These are phyloP conservation scores for Cystobasidium onofrii DNA, from an alignment of 768 basidiomycete genomes.

Conservation along the genomic window DNA sequence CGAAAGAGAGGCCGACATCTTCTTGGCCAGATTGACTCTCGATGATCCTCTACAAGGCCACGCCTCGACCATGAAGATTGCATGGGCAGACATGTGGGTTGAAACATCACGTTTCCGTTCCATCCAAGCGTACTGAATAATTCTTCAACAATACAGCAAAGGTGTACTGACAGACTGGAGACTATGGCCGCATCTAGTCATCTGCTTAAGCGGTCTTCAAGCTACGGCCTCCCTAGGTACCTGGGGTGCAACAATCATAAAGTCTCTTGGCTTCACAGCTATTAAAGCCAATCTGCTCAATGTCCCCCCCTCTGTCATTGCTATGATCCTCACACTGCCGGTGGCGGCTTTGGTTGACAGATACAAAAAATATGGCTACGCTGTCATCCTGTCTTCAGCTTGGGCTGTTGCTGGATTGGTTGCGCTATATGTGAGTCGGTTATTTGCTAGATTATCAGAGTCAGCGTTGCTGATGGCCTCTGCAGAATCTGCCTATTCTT, in stretches of 20 bases:
- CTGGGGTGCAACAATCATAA: conserved; percentile 22
- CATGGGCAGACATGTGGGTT: neutral
- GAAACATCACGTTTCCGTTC: no score
- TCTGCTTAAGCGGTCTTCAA: conserved; percentile 11
- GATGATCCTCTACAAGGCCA: conserved; percentile 19
- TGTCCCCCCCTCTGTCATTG: neutral
- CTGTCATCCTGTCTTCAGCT: conserved; percentile 5
- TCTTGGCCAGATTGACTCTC: neutral
- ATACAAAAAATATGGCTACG: conserved; percentile 2
- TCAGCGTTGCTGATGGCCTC: neutral
- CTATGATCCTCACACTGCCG: neutral
- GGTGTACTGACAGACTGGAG: conserved; percentile 13
- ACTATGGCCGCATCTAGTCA: conserved; percentile 16
- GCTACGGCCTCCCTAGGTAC: neutral
- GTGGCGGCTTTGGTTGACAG: conserved; percentile 4
- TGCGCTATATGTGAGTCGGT: conserved; percentile 22
- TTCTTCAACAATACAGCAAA: no score
- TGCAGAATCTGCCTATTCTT: neutral
- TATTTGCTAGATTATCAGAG: neutral
- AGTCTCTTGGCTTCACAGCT: conserved; percentile 16
- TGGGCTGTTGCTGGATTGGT: conserved; percentile 25
- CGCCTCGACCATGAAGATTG: conserved; percentile 20
- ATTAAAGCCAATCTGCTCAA: conserved; percentile 24
- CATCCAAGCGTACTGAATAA: no score
- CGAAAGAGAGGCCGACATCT: conserved; percentile 28